Evolutionary conservation across 2,329 filamentous ascomycete species (phyloP), one percentile per base, ranked within the genome.

Genomic region (Clonostachys chloroleuca): DNA sequence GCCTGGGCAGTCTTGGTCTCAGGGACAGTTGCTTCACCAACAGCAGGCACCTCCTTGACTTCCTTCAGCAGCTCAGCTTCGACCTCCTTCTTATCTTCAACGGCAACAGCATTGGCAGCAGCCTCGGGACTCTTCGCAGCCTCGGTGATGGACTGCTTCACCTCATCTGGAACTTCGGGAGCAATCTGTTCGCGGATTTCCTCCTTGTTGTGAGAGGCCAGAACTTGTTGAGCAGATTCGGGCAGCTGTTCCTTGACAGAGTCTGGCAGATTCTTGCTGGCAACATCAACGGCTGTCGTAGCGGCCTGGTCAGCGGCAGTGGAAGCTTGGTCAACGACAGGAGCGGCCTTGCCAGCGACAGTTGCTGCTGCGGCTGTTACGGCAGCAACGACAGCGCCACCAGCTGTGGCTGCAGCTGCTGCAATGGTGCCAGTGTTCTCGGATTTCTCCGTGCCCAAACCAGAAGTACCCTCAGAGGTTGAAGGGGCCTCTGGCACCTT

Each of bases 1-100:
- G 50, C 43, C 49, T 55, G 48, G 20, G 55, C 36, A 18, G 49
- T 41, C 52, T 54, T 57, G 45, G 49, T 41, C 46, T 56, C 55
- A 10, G 59, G 37, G 8, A 53, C 56, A 41, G 57, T 58, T 37
- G 46, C 43, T 39, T 67, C 68, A 37, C 50, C 57, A 0, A 59
- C 54, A 12, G 62, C 59, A 54, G 70, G 57, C 46, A 61, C 60
- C 45, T 66, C 61, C 63, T 77, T 73, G 51, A 84, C 75, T 63
- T 87, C 80, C 53, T 81, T 75, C 43, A 91, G 72, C 9, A 95
- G 74, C 68, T 95, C 86, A 24, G 80, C 66, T 70, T 95, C 89
- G 6, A 91, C 75, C 10, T 73, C 76, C 63, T 80, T 81, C 79
- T 94, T 94, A 56, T 92, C 87, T 52, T 78, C 69, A 7, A 94